Conservation (phyloP, 202 grass and related monocot species). For the Setaria italica region DNA sequence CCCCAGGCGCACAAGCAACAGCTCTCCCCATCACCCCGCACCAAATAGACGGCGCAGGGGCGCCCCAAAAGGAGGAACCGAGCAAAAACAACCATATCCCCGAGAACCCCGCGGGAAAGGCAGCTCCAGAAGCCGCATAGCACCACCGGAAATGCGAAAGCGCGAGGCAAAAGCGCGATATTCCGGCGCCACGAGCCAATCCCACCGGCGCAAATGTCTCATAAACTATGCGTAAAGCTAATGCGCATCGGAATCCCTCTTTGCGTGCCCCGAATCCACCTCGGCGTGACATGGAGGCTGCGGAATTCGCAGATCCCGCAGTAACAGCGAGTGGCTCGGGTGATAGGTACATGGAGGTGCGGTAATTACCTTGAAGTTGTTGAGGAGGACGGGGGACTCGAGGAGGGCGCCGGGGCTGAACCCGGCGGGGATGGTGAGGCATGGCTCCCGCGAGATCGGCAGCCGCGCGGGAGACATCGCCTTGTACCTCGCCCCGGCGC, state of each 20-base stretch:
- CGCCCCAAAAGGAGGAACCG: constrained; percentile 47
- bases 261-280: constrained; percentile 38
- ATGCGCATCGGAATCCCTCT: constrained; percentile 65
- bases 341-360: not conserved
- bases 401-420: constrained; percentile 89
- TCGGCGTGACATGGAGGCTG: constrained; percentile 40
- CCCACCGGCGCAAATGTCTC: constrained; percentile 43
- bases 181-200: constrained; percentile 58
- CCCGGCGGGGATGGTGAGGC: constrained; percentile 86
- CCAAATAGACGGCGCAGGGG: constrained; percentile 51
- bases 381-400: constrained; percentile 91
- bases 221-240: constrained; percentile 55
- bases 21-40: constrained; percentile 46
- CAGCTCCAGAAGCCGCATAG: constrained; percentile 52
- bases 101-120: constrained; percentile 47
- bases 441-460: constrained; percentile 84
- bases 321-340: constrained; percentile 31
- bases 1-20: constrained; percentile 55
- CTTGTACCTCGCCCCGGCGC: constrained; percentile 84
- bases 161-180: constrained; percentile 52
- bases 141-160: constrained; percentile 63
- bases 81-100: constrained; percentile 53
- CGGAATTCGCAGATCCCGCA: constrained; percentile 46
- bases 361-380: constrained; percentile 78
- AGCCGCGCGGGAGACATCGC: constrained; percentile 92